phyloP scores from a whole-genome alignment of 257 asterid genomes.

The Catharanthus roseus region DNA sequence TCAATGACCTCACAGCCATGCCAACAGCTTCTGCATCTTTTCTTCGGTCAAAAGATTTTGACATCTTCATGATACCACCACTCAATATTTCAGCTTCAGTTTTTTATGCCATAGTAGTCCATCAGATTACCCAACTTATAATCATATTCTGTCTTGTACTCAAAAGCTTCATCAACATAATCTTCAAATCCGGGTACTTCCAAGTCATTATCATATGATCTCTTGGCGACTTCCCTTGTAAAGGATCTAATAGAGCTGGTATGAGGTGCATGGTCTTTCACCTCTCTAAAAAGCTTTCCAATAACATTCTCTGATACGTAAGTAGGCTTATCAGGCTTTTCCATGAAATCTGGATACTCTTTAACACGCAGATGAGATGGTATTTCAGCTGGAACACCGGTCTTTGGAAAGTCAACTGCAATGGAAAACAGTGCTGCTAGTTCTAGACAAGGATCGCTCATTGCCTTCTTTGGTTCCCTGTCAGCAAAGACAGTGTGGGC shows the following conservation, averaged over 20 bases:
- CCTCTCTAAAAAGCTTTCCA: conserved; percentile 74
- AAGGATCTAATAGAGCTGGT: conserved; percentile 29
- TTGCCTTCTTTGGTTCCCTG: conserved; percentile 44
- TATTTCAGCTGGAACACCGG: conserved; percentile 84
- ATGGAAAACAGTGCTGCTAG: conserved; percentile 63
- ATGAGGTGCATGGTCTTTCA: conserved; percentile 49
- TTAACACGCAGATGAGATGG: conserved; percentile 63
- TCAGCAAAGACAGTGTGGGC: conserved; percentile 86
- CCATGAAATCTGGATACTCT: conserved; percentile 93
- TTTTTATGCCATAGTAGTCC: conserved; percentile 77
- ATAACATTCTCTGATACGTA: conserved; percentile 51
- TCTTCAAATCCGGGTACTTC: conserved; percentile 60
- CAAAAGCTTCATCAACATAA: conserved; percentile 57
- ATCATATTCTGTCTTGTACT: conserved; percentile 61
- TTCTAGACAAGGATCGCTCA: conserved; percentile 47
- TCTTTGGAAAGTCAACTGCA: conserved; percentile 89
- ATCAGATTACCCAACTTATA: conserved; percentile 75
- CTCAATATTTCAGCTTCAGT: conserved; percentile 83
- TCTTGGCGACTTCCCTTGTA: conserved; percentile 51
- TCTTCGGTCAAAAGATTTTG: conserved; percentile 68
- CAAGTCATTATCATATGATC: conserved; percentile 56
- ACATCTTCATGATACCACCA: conserved; percentile 63
- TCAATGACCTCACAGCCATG: conserved; percentile 57
- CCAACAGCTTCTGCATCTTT: conserved; percentile 73
- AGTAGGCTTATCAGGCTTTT: conserved; percentile 53